These are phyloP conservation scores for Trichoderma asperellum DNA, from an alignment of 2,329 filamentous ascomycete species.

Conservation along the genomic window DNA sequence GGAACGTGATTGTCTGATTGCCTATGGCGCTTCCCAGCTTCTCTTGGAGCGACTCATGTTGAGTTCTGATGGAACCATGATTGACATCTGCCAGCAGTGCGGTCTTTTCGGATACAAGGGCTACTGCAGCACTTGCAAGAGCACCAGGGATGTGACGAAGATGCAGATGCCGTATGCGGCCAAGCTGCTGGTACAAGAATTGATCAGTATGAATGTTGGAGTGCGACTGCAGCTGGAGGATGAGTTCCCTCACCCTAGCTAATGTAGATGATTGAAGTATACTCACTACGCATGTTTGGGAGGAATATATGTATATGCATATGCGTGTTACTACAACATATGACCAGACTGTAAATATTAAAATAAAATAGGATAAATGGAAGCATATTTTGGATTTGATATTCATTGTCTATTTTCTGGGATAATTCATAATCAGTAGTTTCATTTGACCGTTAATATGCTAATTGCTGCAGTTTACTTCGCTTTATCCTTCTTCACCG, in stretches of 20 bases:
- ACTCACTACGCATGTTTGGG: neutral
- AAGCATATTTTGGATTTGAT: neutral
- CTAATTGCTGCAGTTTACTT: neutral
- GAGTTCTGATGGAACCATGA: slow-evolving; percentile 83
- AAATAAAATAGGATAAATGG: slow-evolving; percentile 1
- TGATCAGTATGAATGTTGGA: slow-evolving; percentile 98
- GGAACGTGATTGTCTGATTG: slow-evolving; percentile 97
- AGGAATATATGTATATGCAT: neutral
- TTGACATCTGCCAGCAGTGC: slow-evolving; percentile 93
- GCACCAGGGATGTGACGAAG: slow-evolving; percentile 78
- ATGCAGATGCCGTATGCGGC: slow-evolving; percentile 98
- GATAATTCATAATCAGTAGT: neutral
- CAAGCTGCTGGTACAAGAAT: slow-evolving; percentile 92
- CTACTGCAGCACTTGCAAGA: slow-evolving; percentile 92
- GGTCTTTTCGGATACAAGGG: slow-evolving; percentile 95
- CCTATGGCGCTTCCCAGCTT: slow-evolving; percentile 92
- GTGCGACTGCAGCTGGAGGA: slow-evolving; percentile 89
- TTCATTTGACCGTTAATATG: neutral
- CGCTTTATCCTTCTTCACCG: slow-evolving; percentile 31
- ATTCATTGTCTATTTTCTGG: neutral
- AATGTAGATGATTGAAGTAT: slow-evolving; percentile 12
- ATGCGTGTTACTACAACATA: neutral
- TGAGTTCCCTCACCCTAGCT: slow-evolving; percentile 76
- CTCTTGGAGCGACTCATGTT: slow-evolving; percentile 94
- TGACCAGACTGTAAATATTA: slow-evolving; percentile 3